phyloP scores from a whole-genome alignment of 352 stramenopile genomes.

The Phytophthora agathidicida region DNA sequence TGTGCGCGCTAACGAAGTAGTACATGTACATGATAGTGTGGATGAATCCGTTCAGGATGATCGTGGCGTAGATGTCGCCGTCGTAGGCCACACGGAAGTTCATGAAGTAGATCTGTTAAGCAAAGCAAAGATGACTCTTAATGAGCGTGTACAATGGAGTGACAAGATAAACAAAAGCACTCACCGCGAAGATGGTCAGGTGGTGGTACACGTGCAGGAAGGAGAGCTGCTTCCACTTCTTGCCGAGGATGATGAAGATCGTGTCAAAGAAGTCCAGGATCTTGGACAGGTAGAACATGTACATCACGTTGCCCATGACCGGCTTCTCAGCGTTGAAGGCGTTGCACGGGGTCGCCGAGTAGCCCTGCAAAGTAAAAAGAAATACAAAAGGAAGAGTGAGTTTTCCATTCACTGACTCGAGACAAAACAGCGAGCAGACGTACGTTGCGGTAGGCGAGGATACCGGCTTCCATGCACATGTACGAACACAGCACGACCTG shows the following conservation, averaged over 20 bases:
- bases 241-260: conserved; percentile 98
- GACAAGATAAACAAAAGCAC: conserved; percentile 9
- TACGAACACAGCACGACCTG: conserved; percentile 97
- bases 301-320: conserved; percentile 95
- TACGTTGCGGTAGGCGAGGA: conserved; percentile 92
- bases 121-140: conserved; percentile 8
- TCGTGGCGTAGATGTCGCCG: conserved; percentile 96
- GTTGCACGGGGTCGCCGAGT: conserved; percentile 94
- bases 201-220: conserved; percentile 99
- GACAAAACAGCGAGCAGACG: background rate
- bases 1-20: conserved; percentile 98
- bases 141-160: background rate
- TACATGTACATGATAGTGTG: conserved; percentile 99
- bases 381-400: conserved; percentile 7
- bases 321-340: conserved; percentile 88
- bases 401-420: background rate
- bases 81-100: conserved; percentile 94
- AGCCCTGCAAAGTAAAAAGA: conserved; percentile 46
- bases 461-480: conserved; percentile 95
- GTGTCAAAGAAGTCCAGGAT: conserved; percentile 93
- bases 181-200: conserved; percentile 94
- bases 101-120: conserved; percentile 93
- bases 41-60: conserved; percentile 97
- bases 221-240: conserved; percentile 97
- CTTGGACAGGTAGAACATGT: conserved; percentile 99